A percentile compares a stretch with the other conserved stretches of the same genome.
Evolutionary conservation across 2,329 filamentous ascomycete genomes (phyloP).

Genomic region (Blastomyces silverae): DNA sequence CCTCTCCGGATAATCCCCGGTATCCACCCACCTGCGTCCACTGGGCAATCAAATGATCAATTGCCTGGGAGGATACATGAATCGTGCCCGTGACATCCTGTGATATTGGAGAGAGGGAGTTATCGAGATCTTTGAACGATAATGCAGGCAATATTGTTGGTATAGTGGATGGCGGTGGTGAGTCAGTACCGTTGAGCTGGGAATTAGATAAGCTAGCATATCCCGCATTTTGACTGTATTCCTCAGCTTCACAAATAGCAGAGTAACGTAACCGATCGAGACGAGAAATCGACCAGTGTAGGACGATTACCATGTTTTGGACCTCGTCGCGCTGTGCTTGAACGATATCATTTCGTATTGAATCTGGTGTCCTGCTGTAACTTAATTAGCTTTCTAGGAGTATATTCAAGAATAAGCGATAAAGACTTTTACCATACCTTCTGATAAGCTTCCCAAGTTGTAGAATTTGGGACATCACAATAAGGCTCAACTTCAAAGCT

Average conservation of each 20-base stretch:
- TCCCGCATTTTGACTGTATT: conserved; percentile 24
- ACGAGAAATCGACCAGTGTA: conserved; percentile 38
- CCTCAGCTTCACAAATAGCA: conserved; percentile 32
- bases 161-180: conserved; percentile 20
- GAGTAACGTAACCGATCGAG: conserved; percentile 34
- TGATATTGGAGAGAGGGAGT: conserved; percentile 31
- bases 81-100: conserved; percentile 37
- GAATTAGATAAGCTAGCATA: conserved; percentile 19
- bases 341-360: conserved; percentile 28
- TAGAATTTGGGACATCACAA: conserved; percentile 36
- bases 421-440: conserved; percentile 21
- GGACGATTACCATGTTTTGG: conserved; percentile 41
- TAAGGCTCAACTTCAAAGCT: conserved; percentile 37
- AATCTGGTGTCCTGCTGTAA: conserved; percentile 21
- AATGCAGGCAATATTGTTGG: conserved; percentile 28
- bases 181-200: conserved; percentile 16
- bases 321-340: conserved; percentile 38
- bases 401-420: not conserved
- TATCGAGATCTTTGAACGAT: conserved; percentile 32
- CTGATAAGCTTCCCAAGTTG: conserved; percentile 32
- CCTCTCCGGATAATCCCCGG: conserved; percentile 21
- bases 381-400: conserved; percentile 5
- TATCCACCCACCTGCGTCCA: conserved; percentile 25
- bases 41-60: conserved; percentile 30
- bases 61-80: conserved; percentile 31